Conservation (phyloP, 345 rosid species). For the Salix suchowensis region DNA sequence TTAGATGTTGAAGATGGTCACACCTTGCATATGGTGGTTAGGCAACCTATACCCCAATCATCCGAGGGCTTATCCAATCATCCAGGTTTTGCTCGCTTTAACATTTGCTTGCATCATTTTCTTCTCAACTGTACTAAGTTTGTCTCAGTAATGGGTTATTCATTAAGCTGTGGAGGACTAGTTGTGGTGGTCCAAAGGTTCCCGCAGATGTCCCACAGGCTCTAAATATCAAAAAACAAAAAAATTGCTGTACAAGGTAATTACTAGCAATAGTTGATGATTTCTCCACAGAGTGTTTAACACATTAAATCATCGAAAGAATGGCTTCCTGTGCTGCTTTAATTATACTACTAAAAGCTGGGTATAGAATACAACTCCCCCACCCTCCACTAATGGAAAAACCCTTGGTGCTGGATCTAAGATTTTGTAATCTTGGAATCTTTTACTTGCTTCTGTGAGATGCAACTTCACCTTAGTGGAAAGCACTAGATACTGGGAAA, state of each 20-base stretch:
- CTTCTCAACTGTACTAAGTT: background rate
- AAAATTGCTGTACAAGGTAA: background rate
- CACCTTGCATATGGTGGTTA: conserved; percentile 75
- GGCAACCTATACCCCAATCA: conserved; percentile 55
- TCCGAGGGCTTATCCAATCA: conserved; percentile 38
- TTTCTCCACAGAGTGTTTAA: background rate
- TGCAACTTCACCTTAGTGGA: background rate
- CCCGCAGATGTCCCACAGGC: background rate
- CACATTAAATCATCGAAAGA: background rate
- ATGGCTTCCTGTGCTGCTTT: background rate
- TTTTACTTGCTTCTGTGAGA: background rate
- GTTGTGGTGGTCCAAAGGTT: background rate
- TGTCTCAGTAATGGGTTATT: background rate
- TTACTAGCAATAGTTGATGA: background rate
- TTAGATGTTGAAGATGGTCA: conserved; percentile 86
- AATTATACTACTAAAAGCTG: background rate
- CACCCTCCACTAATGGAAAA: background rate
- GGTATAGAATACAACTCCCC: background rate
- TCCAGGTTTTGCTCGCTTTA: conserved; percentile 39
- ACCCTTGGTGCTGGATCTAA: too few relatives aligned
- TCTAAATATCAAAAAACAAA: background rate
- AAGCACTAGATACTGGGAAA: background rate
- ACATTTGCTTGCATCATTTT: background rate
- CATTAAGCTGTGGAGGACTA: background rate
- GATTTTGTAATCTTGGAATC: too few relatives aligned